A percentile compares a stretch with the other conserved stretches of the same genome.
Evolutionary conservation across 129 eudicot species (phyloP).

Genomic region (Chrysanthemum lavandulifolium): DNA sequence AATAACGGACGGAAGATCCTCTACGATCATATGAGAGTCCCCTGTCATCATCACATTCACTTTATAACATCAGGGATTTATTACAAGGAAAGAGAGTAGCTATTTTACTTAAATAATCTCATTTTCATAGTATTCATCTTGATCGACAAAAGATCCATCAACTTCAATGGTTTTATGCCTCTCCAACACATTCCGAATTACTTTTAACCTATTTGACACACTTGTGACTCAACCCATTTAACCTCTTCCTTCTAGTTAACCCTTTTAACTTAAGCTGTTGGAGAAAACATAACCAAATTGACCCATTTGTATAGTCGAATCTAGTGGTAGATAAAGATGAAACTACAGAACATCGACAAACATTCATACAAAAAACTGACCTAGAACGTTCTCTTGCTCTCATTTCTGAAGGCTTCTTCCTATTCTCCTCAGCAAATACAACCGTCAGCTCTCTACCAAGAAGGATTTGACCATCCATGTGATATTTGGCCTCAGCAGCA

Average conservation of each 20-base stretch:
- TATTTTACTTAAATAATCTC: not conserved
- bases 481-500: constrained; percentile 44
- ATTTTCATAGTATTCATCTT: too few species aligned
- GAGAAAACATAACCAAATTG: too few species aligned
- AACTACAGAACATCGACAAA: not conserved
- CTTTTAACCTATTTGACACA: too few species aligned
- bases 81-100: not conserved
- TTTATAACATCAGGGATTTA: not conserved
- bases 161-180: too few species aligned
- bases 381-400: constrained; percentile 64
- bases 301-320: too few species aligned
- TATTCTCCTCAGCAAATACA: constrained; percentile 60
- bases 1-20: constrained; percentile 37
- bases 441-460: constrained; percentile 38
- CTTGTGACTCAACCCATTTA: too few species aligned
- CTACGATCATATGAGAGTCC: constrained; percentile 48
- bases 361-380: constrained; percentile 21
- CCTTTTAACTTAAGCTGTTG: too few species aligned
- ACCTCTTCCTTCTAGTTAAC: too few species aligned
- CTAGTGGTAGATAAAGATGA: not conserved
- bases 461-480: constrained; percentile 40
- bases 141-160: too few species aligned
- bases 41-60: constrained; percentile 18
- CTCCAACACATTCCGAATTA: too few species aligned
- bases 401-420: constrained; percentile 87